phyloP scores from a whole-genome alignment of 2,329 filamentous ascomycete genomes.

The Penicillium sp. region DNA sequence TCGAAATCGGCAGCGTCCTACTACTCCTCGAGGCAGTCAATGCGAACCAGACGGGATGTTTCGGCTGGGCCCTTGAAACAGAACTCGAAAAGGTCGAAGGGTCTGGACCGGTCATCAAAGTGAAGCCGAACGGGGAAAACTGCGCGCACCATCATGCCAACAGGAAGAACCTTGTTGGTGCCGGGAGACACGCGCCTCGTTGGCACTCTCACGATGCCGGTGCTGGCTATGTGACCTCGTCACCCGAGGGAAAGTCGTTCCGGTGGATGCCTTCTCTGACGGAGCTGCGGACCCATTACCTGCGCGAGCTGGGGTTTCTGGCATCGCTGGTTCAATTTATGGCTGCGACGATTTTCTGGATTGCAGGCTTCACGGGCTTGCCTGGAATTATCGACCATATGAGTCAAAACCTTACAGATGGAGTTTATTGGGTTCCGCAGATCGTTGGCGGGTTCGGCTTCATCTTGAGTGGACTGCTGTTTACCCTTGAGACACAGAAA shows the following conservation, averaged over 20 bases:
- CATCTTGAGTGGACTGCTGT: slow-evolving; percentile 57
- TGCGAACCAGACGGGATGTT: slow-evolving; percentile 62
- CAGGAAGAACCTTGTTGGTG: slow-evolving; percentile 27
- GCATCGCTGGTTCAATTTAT: slow-evolving; percentile 57
- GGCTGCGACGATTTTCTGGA: slow-evolving; percentile 64
- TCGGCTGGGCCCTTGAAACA: slow-evolving; percentile 65
- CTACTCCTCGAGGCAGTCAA: slow-evolving; percentile 69
- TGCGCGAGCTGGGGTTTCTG: slow-evolving; percentile 62
- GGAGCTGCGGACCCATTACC: slow-evolving; percentile 60
- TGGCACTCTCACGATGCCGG: slow-evolving; percentile 1
- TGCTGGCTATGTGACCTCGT: slow-evolving; percentile 12
- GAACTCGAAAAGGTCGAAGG: slow-evolving; percentile 38
- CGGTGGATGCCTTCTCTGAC: slow-evolving; percentile 59
- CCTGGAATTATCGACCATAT: slow-evolving; percentile 56
- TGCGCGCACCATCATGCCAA: slow-evolving; percentile 47
- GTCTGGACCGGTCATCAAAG: slow-evolving; percentile 3
- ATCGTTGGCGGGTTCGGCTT: slow-evolving; percentile 63
- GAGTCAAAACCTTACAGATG: slow-evolving; percentile 48
- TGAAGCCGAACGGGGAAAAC: slow-evolving; percentile 17
- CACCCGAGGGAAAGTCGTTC: slow-evolving; percentile 43
- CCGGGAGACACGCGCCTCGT: not conserved
- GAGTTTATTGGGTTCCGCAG: slow-evolving; percentile 62
- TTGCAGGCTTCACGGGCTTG: slow-evolving; percentile 60
- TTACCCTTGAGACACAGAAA: slow-evolving; percentile 65
- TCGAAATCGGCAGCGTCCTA: slow-evolving; percentile 62